Conservation (phyloP, 352 stramenopile species). For the Phytophthora fragariaefolia region DNA sequence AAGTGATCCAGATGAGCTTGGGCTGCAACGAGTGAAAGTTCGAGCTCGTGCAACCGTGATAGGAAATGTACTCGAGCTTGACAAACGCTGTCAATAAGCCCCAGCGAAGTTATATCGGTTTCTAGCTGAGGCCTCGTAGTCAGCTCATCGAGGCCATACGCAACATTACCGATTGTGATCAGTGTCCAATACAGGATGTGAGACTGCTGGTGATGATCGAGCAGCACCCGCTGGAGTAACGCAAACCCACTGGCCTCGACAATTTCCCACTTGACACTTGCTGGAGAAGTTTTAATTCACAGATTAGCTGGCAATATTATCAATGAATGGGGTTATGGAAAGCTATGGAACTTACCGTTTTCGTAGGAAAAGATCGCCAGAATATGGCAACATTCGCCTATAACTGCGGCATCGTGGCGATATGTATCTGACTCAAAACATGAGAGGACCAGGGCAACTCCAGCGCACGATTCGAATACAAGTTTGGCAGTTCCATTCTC, state of each 20-base stretch:
- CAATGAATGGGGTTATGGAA: not conserved
- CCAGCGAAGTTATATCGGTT: slow-evolving; percentile 31
- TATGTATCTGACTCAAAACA: slow-evolving; percentile 42
- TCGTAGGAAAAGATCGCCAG: slow-evolving; percentile 64
- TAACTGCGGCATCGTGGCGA: slow-evolving; percentile 35
- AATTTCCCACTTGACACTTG: slow-evolving; percentile 48
- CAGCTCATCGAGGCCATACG: slow-evolving; percentile 40
- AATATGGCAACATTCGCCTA: slow-evolving; percentile 59
- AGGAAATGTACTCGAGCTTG: slow-evolving; percentile 54
- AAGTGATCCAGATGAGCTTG: slow-evolving; percentile 44
- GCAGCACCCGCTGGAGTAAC: slow-evolving; percentile 49
- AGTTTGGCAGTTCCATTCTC: slow-evolving; percentile 49
- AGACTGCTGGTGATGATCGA: slow-evolving; percentile 41
- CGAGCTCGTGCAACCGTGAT: slow-evolving; percentile 49
- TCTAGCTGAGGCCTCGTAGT: slow-evolving; percentile 24
- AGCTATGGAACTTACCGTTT: slow-evolving; percentile 47
- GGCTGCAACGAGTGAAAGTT: slow-evolving; percentile 45
- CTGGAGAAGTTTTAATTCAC: slow-evolving; percentile 15
- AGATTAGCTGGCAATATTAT: no score
- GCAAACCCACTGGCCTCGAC: slow-evolving; percentile 42
- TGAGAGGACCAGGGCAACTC: slow-evolving; percentile 36
- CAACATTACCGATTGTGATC: slow-evolving; percentile 60
- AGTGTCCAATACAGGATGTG: slow-evolving; percentile 67
- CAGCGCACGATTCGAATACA: slow-evolving; percentile 37
- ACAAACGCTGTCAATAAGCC: slow-evolving; percentile 54